Evolutionary conservation across 2,329 filamentous ascomycete genomes (phyloP), one percentile per base, ranked within the genome.

Genomic region (Colletotrichum sp.): DNA sequence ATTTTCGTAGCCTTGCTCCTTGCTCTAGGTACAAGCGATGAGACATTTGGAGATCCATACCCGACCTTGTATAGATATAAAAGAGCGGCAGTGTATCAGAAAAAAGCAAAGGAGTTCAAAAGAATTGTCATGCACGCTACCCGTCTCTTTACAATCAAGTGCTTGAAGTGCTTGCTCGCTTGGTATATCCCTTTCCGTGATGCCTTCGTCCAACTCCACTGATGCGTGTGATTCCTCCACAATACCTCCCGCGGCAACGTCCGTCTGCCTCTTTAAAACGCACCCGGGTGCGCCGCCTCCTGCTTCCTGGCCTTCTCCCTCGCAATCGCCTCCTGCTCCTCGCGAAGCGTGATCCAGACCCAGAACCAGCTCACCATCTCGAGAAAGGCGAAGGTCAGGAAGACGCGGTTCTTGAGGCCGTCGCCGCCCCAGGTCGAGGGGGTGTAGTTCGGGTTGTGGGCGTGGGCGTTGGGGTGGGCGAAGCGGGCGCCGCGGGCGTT

Each of bases 361-460:
- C 96, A 98, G 84, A 98, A 96, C 95, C 96, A 98, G 77, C 91
- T 90, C 79, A 95, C 88, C 83, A 95, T 91, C 87, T 98, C 96
- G 81, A 98, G 82, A 81, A 98, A 97, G 10, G 92, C 92, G 85
- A 95, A 97, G 1, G 94, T 93, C 82, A 98, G 98, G 55, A 98
- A 92, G 55, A 98, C 87, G 67, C 95, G 91, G 83, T 98, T 98
- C 87, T 96, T 95, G 80, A 98, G 84, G 28, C 91, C 90, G 77
- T 96, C 93, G 66, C 92, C 88, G 77, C 85, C 92, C 89, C 84
- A 90, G 81, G 83, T 81, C 65, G 83, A 82, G 39, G 85, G 83
- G 68, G 82, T 78, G 77, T 87, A 86, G 32, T 81, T 74, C 16
- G 84, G 82, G 72, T 84, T 86, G 68, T 81, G 77, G 14, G 79